Base-by-base conservation (phyloP, 352 stramenopile species). In the Globisporangium orthogonon region DNA sequence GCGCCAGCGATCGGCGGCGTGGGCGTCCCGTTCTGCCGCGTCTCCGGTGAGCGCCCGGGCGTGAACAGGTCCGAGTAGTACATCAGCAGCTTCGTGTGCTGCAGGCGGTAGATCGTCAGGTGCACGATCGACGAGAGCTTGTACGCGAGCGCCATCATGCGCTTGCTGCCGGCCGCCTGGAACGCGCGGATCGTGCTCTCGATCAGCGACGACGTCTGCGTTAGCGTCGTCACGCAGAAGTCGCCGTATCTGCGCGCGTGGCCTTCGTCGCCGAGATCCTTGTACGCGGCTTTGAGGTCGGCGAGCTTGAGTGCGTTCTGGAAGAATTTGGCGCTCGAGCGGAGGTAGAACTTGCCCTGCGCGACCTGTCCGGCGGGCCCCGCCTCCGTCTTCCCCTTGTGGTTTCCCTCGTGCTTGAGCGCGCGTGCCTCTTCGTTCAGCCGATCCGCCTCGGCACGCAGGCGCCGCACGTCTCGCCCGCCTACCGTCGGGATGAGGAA, bases 391-490 rank as follows among this genome's bases (percentile, higher is more conserved):
- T 63, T 40, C 11, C 84, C 84, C 14, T 67, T 70, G 3, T 69
- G 73, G 50, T 95, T 90, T 29, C 85, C 85, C 61, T 91, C 79
- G 61, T 95, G 85, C 57, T 95, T 95, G 3, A 95, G 69, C 55
- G 69, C 74, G 37, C 80, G 67, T 41, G 83, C 83, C 58, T 91
- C 73, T 4, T 88, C 71, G 56, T 86, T 85, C 15, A 93, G 56
- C 55, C 72, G 72, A 7, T 55, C 63, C 14, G 71, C 82, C 30
- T 86, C 72, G 18, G 62, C 59, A 15, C 71, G 72, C 53, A 93
- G 54, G 18, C 81, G 83, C 29, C 68, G 57, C 56, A 84, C 67
- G 56, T 92, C 83, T 53, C 55, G 69, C 35, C 58, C 66, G 2
- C 64, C 55, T 43, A 47, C 65, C 49, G 72, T 69, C 45, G 70